Conservation (phyloP, 352 stramenopile genomes). For the Pythium rhizo-oryzae region DNA sequence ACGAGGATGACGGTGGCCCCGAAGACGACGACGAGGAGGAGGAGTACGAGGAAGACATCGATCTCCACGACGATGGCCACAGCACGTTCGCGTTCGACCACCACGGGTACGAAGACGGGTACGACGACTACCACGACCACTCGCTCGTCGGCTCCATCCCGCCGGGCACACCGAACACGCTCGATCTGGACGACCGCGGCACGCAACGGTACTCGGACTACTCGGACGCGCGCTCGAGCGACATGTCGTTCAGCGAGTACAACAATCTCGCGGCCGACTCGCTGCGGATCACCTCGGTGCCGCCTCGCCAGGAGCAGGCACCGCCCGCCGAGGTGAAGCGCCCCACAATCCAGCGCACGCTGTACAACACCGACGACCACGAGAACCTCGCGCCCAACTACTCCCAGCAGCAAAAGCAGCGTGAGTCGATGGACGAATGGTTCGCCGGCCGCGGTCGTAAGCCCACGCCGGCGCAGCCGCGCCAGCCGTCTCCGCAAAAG, state of each 20-base stretch:
- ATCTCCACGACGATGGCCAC: conserved; percentile 7
- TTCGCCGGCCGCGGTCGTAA: background rate
- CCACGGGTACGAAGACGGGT: conserved; percentile 10
- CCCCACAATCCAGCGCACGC: conserved; percentile 1
- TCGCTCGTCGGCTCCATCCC: conserved; percentile 16
- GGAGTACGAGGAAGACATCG: background rate
- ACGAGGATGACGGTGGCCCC: conserved; percentile 2
- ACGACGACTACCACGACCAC: conserved; percentile 18
- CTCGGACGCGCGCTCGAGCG: conserved; percentile 52
- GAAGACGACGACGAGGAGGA: background rate
- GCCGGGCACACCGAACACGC: background rate
- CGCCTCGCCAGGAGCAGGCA: conserved; percentile 24
- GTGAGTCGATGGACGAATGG: conserved; percentile 24
- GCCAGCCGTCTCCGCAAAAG: background rate
- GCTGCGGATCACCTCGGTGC: conserved; percentile 32
- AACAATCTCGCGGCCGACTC: conserved; percentile 51
- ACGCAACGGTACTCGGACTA: conserved; percentile 21
- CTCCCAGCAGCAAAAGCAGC: background rate
- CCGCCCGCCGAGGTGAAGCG: conserved; percentile 2
- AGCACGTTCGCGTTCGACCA: conserved; percentile 8
- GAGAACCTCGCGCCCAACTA: conserved; percentile 23
- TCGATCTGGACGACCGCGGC: background rate
- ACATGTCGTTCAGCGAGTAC: conserved; percentile 62
- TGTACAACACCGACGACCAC: conserved; percentile 20
- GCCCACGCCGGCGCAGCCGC: background rate